phyloP scores from a whole-genome alignment of 2,329 filamentous ascomycete genomes.

The Trichoderma sp. region DNA sequence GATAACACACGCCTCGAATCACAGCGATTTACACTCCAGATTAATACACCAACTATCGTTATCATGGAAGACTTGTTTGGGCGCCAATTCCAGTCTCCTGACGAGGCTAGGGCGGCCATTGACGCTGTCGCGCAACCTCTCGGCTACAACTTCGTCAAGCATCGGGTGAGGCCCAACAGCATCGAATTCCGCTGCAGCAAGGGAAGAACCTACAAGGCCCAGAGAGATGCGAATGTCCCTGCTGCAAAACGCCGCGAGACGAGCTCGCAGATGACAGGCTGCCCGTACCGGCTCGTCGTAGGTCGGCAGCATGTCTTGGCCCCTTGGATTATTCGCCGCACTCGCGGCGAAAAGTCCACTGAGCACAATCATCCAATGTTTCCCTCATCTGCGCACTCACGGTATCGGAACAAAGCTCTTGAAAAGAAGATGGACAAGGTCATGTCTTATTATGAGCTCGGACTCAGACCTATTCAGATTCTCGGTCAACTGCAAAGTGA shows the following conservation, averaged over 20 bases:
- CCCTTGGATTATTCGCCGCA: background rate
- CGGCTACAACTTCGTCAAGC: background rate
- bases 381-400: background rate
- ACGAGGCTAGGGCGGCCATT: background rate
- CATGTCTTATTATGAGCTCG: background rate
- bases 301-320: background rate
- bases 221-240: background rate
- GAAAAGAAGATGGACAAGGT: background rate
- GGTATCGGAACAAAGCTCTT: background rate
- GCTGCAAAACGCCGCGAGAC: background rate
- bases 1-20: too few species aligned
- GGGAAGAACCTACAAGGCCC: background rate
- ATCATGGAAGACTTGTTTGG: background rate
- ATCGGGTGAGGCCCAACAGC: background rate
- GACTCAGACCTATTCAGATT: background rate
- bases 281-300: background rate
- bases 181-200: background rate
- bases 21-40: background rate
- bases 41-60: fast-evolving
- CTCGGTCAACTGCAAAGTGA: background rate
- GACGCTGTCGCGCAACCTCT: background rate
- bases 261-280: background rate
- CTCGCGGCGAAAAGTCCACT: background rate
- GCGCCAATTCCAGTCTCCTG: background rate
- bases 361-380: background rate